A percentile compares a stretch with the other conserved stretches of the same genome.
Evolutionary conservation across 257 asterid genomes (phyloP).

Genomic region (Capsicum baccatum): DNA sequence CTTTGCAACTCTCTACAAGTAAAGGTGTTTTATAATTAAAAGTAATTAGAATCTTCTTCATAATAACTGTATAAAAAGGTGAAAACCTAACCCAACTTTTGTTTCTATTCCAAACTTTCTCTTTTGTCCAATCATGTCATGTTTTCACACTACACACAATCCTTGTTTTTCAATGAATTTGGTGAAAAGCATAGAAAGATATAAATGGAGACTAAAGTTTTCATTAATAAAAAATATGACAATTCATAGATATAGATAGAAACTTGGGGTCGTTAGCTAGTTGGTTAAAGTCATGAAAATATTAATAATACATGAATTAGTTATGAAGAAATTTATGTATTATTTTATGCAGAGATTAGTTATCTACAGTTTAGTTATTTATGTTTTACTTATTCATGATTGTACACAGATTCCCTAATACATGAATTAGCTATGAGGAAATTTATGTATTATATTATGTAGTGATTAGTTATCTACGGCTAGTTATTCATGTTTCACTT

Average conservation of each 20-base stretch:
- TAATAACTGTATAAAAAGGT: conserved; percentile 26
- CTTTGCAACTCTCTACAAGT: conserved; percentile 26
- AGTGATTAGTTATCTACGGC: too few relatives aligned
- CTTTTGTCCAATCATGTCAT: conserved; percentile 15
- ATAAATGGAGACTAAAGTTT: conserved; percentile 8
- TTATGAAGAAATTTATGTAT: too few relatives aligned
- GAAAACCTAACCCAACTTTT: conserved; percentile 19
- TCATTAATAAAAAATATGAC: not conserved
- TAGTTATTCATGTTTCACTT: too few relatives aligned
- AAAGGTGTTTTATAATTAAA: conserved; percentile 16
- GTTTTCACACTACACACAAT: conserved; percentile 5
- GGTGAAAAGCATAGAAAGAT: conserved; percentile 39
- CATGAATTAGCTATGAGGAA: too few relatives aligned
- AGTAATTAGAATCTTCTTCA: conserved; percentile 9
- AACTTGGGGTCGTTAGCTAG: too few relatives aligned
- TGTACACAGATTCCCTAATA: too few relatives aligned
- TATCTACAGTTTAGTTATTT: too few relatives aligned
- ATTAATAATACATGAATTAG: too few relatives aligned
- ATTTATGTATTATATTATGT: too few relatives aligned
- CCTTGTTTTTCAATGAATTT: conserved; percentile 29
- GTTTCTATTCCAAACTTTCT: conserved; percentile 14
- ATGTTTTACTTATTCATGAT: too few relatives aligned
- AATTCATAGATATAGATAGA: not conserved
- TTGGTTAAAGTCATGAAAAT: too few relatives aligned
- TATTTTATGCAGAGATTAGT: too few relatives aligned